Evolutionary conservation across 257 asterid species (phyloP).

Genomic region (Anisodus acutangulus): DNA sequence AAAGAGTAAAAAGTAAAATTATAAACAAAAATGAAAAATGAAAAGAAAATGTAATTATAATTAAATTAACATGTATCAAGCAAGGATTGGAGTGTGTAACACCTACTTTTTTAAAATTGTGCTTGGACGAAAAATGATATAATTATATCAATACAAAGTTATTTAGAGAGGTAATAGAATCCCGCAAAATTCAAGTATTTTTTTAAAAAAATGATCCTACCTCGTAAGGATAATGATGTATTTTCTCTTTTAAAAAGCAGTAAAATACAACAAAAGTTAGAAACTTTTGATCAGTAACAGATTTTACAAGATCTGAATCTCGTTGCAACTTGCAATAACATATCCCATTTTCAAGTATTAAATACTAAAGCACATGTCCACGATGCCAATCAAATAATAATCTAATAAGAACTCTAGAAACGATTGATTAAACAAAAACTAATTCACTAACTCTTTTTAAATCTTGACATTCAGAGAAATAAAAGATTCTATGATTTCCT

Average conservation of each 20-base stretch:
- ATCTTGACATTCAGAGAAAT: neutral
- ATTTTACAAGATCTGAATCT: conserved; percentile 7
- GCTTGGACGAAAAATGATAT: too few species aligned
- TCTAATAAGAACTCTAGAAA: neutral
- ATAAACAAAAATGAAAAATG: too few species aligned
- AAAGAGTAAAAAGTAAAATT: too few species aligned
- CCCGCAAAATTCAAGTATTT: too few species aligned
- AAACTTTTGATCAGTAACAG: conserved; percentile 10
- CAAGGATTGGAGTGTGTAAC: too few species aligned
- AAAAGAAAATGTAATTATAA: too few species aligned
- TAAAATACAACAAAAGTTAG: neutral
- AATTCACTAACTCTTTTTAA: neutral
- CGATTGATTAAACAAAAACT: neutral
- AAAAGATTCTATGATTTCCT: neutral
- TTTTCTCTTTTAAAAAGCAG: neutral
- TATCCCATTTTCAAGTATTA: neutral
- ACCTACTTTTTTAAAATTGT: too few species aligned
- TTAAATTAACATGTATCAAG: too few species aligned
- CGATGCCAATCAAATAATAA: neutral
- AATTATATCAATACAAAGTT: too few species aligned
- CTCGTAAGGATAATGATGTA: too few species aligned
- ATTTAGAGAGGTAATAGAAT: too few species aligned
- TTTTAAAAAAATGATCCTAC: too few species aligned
- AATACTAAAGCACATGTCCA: neutral
- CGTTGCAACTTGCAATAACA: conserved; percentile 15